Evolutionary conservation across 2,329 filamentous ascomycete species (phyloP).

Genomic region (Massarina eburnea): DNA sequence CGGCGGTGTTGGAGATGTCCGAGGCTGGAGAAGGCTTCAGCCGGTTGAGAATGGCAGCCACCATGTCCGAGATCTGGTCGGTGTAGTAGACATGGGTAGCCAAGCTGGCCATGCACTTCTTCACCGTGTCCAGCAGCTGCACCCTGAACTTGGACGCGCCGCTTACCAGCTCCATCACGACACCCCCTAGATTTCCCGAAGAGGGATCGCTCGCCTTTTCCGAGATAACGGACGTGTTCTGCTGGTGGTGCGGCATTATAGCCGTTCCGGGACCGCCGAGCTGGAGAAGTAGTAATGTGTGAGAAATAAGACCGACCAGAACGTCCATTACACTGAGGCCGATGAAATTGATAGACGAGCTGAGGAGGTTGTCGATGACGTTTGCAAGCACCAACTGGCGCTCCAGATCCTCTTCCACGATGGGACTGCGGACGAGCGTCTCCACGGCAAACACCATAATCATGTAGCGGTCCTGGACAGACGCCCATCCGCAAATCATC

Average conservation of each 20-base stretch:
- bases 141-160: constrained; percentile 57
- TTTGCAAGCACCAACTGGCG: constrained; percentile 75
- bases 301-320: constrained; percentile 78
- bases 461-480: constrained; percentile 91
- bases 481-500: constrained; percentile 80
- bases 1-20: constrained; percentile 47
- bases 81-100: constrained; percentile 96
- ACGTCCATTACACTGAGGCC: constrained; percentile 96
- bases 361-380: constrained; percentile 79
- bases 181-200: constrained; percentile 22
- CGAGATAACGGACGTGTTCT: constrained; percentile 28
- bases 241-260: constrained; percentile 43
- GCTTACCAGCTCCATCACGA: constrained; percentile 45
- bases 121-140: constrained; percentile 69
- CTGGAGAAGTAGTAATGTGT: constrained; percentile 77
- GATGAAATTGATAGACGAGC: constrained; percentile 89
- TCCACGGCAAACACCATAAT: constrained; percentile 84
- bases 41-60: constrained; percentile 74
- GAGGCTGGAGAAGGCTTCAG: constrained; percentile 66
- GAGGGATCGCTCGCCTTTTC: constrained; percentile 22
- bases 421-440: constrained; percentile 66
- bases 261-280: constrained; percentile 52
- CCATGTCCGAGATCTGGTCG: constrained; percentile 94
- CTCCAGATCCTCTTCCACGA: constrained; percentile 70
- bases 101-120: constrained; percentile 84